Base-by-base conservation (phyloP, 352 stramenopile species). In the Nothophytophthora sp. region DNA sequence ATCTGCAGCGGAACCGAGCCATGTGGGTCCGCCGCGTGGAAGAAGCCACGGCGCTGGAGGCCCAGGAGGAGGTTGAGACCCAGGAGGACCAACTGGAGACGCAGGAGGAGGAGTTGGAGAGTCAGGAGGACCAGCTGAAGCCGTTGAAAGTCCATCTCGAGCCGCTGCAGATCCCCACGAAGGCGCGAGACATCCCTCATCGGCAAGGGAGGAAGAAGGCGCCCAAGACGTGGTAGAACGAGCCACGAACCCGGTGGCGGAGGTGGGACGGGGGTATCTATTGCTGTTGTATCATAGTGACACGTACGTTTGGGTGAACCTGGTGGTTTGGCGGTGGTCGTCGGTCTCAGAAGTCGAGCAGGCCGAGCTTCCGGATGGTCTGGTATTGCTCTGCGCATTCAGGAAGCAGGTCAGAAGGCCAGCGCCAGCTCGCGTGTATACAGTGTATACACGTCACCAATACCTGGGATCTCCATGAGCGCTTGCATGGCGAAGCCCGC, bases 1-100 rank as follows among this genome's bases (percentile, higher is more conserved):
- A 92, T 47, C 55, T 92, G 20, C 77, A 90, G 46, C 68, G 57
- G 33, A 92, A 92, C 42, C 68, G 81, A 0, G 59, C 59, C 9
- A 83, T 88, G 64, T 92, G 80, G 81, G 68, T 57, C 28, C 56
- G 47, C 22, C 63, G 67, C 28, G 37, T 77, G 16, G 65, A 67
- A 15, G 54, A 67, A 10, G 50, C 58, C 16, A 60, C 60, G 5
- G 53, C 57, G 22, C 25, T 49, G 4, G 55, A 63, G 53, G 36
- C 29, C 8, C 47, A 67, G 9, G 34, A 48, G 42, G n/a, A n/a
- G n/a, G n/a, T n/a, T n/a, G n/a, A n/a, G n/a, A n/a, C n/a, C n/a
- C n/a, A n/a, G n/a, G n/a, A n/a, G n/a, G n/a, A n/a, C 5, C 19
- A 35, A 35, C 11, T 12, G 18, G 28, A 48, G 1, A 15, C 42